Conservation (phyloP, 2,329 filamentous ascomycete species). For the Fusarium marasasianum region DNA sequence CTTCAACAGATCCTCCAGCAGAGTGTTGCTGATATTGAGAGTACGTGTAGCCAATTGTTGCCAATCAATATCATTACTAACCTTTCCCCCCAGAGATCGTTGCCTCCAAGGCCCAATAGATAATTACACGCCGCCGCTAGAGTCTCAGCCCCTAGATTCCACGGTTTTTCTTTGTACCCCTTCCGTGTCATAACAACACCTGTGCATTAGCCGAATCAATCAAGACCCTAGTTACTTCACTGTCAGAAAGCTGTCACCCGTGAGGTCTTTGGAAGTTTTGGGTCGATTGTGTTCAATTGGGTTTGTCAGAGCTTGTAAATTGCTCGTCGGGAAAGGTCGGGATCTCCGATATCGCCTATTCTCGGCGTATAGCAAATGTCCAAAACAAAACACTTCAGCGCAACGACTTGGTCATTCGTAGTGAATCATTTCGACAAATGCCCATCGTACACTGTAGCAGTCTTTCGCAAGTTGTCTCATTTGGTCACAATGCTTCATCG, state of each 20-base stretch:
- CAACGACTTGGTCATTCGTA: not conserved
- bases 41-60: conserved; percentile 58
- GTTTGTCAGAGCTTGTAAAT: conserved; percentile 35
- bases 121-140: conserved; percentile 47
- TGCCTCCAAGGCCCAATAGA: conserved; percentile 71
- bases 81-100: conserved; percentile 63
- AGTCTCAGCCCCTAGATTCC: conserved; percentile 50
- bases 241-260: conserved; percentile 30
- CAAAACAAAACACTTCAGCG: conserved; percentile 29
- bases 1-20: conserved; percentile 98
- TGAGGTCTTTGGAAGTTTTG: conserved; percentile 32
- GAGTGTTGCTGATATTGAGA: conserved; percentile 95
- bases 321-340: conserved; percentile 41
- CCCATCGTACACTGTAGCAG: not conserved
- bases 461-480: not conserved
- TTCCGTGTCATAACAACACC: conserved; percentile 63
- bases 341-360: conserved; percentile 37
- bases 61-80: conserved; percentile 42
- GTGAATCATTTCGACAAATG: not conserved
- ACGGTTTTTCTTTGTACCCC: conserved; percentile 62
- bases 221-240: conserved; percentile 46
- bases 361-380: conserved; percentile 22
- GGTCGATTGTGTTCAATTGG: conserved; percentile 32
- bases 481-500: not conserved
- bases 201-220: conserved; percentile 70